Conservation (phyloP, 1,284 basidiomycete species). For the Melampsora americana region DNA sequence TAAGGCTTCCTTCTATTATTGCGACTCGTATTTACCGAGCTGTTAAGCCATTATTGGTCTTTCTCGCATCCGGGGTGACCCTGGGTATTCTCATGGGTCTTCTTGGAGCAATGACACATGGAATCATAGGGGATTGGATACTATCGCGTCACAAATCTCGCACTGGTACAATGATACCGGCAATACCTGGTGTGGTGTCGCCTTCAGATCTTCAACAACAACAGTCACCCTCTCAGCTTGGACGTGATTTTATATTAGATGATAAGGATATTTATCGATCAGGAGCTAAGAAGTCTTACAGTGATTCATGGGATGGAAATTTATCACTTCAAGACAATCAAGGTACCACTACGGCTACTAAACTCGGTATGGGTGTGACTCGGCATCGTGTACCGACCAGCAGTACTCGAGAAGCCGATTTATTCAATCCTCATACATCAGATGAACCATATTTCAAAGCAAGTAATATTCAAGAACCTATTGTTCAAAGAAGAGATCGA, state of each 20-base stretch:
- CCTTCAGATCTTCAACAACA: not conserved
- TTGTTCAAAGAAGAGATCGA: not conserved
- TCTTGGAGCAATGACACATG: not conserved
- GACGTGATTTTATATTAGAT: too few relatives aligned
- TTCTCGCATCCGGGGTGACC: not conserved
- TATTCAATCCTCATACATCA: not conserved
- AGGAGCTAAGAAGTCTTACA: not conserved
- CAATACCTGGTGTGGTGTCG: not conserved
- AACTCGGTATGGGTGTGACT: not conserved
- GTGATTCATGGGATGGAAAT: not conserved
- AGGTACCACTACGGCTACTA: constrained; percentile 4
- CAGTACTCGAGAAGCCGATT: not conserved
- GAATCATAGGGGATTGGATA: not conserved
- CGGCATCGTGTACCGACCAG: not conserved
- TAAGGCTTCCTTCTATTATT: not conserved
- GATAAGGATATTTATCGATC: too few relatives aligned
- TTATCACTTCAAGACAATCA: not conserved
- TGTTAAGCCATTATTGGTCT: not conserved
- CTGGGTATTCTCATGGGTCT: not conserved
- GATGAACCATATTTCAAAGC: not conserved
- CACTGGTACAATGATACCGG: not conserved
- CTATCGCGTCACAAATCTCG: not conserved
- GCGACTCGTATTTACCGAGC: not conserved
- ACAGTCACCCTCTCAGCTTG: not conserved
- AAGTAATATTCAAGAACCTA: not conserved